Evolutionary conservation across 352 stramenopile species (phyloP).

Genomic region (Saprolegnia parasitica): DNA sequence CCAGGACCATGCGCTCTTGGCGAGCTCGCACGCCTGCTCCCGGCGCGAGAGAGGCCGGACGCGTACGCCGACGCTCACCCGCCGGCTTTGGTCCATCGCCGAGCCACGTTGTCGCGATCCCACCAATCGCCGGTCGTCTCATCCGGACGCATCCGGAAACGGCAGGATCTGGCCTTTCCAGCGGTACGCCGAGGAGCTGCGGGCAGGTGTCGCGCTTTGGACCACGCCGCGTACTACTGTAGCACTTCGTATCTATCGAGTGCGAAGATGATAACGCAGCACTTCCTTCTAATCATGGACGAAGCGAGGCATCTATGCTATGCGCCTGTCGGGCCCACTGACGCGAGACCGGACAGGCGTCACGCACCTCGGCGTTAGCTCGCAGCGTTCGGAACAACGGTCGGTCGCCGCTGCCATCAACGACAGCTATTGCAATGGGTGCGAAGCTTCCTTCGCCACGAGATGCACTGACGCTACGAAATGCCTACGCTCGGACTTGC

Average conservation of each 20-base stretch:
- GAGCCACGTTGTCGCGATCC: background rate
- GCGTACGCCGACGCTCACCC: slow-evolving; percentile 7
- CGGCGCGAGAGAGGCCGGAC: background rate
- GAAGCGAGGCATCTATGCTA: too few species aligned
- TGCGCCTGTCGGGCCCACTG: too few species aligned
- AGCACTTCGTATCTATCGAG: background rate
- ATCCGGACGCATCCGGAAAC: background rate
- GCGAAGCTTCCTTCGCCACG: too few species aligned
- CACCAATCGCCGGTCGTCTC: background rate
- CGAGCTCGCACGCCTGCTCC: background rate
- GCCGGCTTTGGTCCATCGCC: background rate
- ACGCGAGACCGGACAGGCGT: too few species aligned
- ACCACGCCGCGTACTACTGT: background rate
- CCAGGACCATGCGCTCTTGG: slow-evolving; percentile 20
- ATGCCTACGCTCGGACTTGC: too few species aligned
- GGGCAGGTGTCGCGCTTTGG: background rate
- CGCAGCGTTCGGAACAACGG: too few species aligned
- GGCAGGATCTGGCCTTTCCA: background rate
- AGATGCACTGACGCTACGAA: too few species aligned
- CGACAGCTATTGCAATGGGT: too few species aligned
- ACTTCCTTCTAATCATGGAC: too few species aligned
- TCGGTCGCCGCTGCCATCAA: too few species aligned
- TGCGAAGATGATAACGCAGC: too few species aligned
- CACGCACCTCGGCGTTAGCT: too few species aligned
- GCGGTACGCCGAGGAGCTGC: background rate